phyloP scores from a whole-genome alignment of 106 monocot genomes.

The Narthecium ossifragum region DNA sequence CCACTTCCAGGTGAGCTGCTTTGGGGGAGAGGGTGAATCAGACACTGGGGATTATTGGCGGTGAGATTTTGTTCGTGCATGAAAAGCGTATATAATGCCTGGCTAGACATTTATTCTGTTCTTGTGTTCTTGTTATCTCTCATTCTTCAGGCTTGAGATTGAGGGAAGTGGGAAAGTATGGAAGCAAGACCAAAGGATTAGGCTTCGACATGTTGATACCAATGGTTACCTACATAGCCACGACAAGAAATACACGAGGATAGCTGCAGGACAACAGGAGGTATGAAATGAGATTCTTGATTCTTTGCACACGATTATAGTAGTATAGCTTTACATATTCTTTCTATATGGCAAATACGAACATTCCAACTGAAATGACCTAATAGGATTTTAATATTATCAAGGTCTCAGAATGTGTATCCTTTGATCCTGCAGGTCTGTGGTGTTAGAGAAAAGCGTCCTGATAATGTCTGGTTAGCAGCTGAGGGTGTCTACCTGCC shows the following conservation, averaged over 20 bases:
- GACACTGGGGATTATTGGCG: constrained; percentile 77
- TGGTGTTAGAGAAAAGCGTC: constrained; percentile 54
- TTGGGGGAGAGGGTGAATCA: constrained; percentile 53
- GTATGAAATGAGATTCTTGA: too few relatives aligned
- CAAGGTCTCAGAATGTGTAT: too few relatives aligned
- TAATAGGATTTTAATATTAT: too few relatives aligned
- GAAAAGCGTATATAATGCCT: neutral
- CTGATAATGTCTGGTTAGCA: constrained; percentile 62
- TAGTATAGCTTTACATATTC: too few relatives aligned
- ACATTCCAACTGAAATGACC: too few relatives aligned
- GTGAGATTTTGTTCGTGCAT: constrained; percentile 22
- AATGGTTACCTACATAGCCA: constrained; percentile 78
- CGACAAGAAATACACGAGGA: constrained; percentile 61
- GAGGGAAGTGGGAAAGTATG: constrained; percentile 57
- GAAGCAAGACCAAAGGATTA: constrained; percentile 65
- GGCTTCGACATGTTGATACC: constrained; percentile 65
- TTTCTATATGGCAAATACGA: too few relatives aligned
- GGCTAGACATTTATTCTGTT: too few relatives aligned
- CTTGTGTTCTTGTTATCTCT: neutral
- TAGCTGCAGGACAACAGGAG: constrained; percentile 81
- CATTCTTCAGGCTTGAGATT: constrained; percentile 45
- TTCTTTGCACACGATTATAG: too few relatives aligned
- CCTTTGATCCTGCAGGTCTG: constrained; percentile 45
- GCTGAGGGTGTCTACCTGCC: constrained; percentile 77
- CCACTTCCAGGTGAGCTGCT: constrained; percentile 60